These are phyloP conservation scores for Boletus vinaceobasis DNA, from an alignment of 768 basidiomycete species.

Conservation along the genomic window DNA sequence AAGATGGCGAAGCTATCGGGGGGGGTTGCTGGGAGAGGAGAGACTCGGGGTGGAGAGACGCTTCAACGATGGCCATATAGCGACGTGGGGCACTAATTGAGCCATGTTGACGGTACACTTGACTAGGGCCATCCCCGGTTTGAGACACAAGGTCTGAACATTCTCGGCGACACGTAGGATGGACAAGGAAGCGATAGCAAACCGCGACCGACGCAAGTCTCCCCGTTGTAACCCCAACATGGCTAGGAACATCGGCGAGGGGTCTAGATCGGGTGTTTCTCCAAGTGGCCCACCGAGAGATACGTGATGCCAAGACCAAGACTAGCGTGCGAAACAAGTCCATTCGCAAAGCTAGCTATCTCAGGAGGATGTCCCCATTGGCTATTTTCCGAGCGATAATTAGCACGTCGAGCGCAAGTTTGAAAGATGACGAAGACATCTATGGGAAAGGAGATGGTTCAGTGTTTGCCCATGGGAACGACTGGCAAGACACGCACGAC, in stretches of 20 bases:
- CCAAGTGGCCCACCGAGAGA: slow-evolving; percentile 7
- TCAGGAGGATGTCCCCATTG: slow-evolving; percentile 5
- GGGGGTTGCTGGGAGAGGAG: not conserved
- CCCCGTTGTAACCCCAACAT: not conserved
- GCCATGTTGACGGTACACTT: not conserved
- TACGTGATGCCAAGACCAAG: slow-evolving; percentile 7
- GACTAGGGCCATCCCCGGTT: not conserved
- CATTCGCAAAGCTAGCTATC: too few species aligned
- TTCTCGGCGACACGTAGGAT: slow-evolving; percentile 2
- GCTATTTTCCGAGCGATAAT: not conserved
- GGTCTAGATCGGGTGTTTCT: too few species aligned
- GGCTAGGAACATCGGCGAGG: not conserved
- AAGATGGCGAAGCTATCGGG: not conserved
- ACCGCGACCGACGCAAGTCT: not conserved
- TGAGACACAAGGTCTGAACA: not conserved
- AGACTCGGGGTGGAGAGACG: not conserved
- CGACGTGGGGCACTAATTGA: not conserved
- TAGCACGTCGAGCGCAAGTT: not conserved
- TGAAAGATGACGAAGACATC: slow-evolving; percentile 7
- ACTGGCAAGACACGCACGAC: slow-evolving; percentile 1
- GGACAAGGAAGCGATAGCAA: not conserved
- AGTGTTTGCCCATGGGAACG: not conserved
- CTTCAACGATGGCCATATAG: slow-evolving; percentile 11
- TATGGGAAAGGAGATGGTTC: not conserved
- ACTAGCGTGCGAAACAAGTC: not conserved